A percentile compares a stretch with the other conserved stretches of the same genome.
Evolutionary conservation across 306 rosid species (phyloP).

Genomic region (Pyrus pyrifolia): DNA sequence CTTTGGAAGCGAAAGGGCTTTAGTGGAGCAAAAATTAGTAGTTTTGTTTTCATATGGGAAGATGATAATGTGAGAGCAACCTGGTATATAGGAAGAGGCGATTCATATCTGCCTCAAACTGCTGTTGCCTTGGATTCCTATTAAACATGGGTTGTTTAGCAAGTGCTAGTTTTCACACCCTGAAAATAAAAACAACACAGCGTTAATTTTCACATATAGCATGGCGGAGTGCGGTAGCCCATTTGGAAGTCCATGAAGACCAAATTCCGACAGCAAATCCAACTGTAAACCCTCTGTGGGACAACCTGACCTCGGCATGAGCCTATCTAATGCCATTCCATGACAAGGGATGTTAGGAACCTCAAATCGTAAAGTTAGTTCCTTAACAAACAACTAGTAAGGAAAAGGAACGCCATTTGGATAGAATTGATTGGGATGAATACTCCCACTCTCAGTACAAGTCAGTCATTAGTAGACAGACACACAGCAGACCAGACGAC

Average conservation of each 20-base stretch:
- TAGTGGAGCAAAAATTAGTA: not conserved
- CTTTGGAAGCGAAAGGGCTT: not conserved
- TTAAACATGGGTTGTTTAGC: constrained; percentile 53
- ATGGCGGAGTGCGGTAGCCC: not conserved
- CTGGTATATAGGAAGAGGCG: constrained; percentile 80
- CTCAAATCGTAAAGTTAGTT: not conserved
- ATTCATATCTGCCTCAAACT: constrained; percentile 75
- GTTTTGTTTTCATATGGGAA: not conserved
- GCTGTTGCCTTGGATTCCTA: constrained; percentile 67
- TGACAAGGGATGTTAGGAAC: not conserved
- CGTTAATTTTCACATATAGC: not conserved
- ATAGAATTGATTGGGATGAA: not conserved
- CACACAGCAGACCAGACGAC: not conserved
- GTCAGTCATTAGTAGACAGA: not conserved
- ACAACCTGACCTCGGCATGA: not conserved
- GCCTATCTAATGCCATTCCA: not conserved
- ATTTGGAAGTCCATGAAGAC: not conserved
- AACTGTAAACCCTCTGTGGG: not conserved
- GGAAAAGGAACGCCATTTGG: constrained; percentile 57
- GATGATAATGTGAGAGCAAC: constrained; percentile 24
- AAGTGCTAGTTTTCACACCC: constrained; percentile 48
- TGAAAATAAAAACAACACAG: constrained; percentile 17
- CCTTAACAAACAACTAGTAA: no score
- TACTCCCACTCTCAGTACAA: not conserved
- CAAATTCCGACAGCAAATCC: not conserved